Evolutionary conservation across 75 land plant genomes (phyloP).

Genomic region (Adiantum capillusveneris): DNA sequence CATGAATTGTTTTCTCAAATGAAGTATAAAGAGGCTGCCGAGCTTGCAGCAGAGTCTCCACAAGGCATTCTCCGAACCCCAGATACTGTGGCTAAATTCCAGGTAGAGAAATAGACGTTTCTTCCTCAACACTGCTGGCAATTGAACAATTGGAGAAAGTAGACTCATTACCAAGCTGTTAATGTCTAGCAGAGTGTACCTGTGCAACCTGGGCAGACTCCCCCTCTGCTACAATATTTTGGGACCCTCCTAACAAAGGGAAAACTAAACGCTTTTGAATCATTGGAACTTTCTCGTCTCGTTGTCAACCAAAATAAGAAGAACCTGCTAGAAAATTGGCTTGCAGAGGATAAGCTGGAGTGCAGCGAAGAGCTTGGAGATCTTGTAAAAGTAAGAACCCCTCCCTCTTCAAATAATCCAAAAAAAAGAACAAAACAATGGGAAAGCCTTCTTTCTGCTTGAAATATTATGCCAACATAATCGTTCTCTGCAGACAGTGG

Average conservation of each 20-base stretch:
- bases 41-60: slow-evolving; percentile 99
- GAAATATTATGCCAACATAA: neutral
- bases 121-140: too few relatives aligned
- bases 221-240: slow-evolving; percentile 93
- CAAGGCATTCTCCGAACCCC: slow-evolving; percentile 95
- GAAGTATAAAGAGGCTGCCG: slow-evolving; percentile 99
- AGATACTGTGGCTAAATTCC: slow-evolving; percentile 96
- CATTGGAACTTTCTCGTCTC: slow-evolving; percentile 90
- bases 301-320: slow-evolving; percentile 98
- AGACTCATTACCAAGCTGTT: too few relatives aligned
- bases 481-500: slow-evolving; percentile 67
- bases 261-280: slow-evolving; percentile 93
- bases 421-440: too few relatives aligned
- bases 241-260: slow-evolving; percentile 95
- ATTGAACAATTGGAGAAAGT: too few relatives aligned
- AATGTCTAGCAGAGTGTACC: slow-evolving; percentile 83
- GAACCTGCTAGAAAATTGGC: slow-evolving; percentile 94
- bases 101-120: too few relatives aligned
- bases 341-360: slow-evolving; percentile 96
- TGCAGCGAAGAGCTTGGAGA: slow-evolving; percentile 99
- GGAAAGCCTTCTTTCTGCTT: neutral
- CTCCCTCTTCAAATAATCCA: too few relatives aligned
- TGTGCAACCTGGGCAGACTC: slow-evolving; percentile 96
- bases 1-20: slow-evolving; percentile 96
- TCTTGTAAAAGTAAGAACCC: slow-evolving; percentile 94